Base-by-base conservation (phyloP, 2,329 filamentous ascomycete species). In the Coniosporium tulheliwenetii region DNA sequence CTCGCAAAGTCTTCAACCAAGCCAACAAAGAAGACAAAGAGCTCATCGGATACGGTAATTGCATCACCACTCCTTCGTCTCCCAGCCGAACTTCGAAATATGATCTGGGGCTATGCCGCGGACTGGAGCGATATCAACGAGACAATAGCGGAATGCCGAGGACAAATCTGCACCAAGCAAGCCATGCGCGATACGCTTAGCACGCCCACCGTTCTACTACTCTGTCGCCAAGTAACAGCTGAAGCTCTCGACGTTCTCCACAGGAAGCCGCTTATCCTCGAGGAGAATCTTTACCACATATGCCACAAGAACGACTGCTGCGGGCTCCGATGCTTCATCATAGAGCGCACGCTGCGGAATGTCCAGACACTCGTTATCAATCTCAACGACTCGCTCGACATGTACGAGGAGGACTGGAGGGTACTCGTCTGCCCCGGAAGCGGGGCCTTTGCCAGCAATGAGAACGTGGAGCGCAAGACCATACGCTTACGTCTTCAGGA, bases 161-260 rank as follows among this genome's bases (percentile, higher is more conserved):
- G 19, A 26, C 19, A 7, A 7, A 26, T 26, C 19, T 26, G 19
- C 7, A 26, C 19, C 19, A 26, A 26, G 19, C 3, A 26, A 7
- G 3, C 7, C 19, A 26, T 26, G 19, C 19, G 19, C 19, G 19
- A 26, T 3, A 10, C 30, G 39, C 44, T 37, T 19, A 47, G 35
- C 8, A 58, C 57, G 2, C 59, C 58, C 0, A 52, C 45, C n/a
- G 42, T 61, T 15, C 47, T 62, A 2, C 53, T 59, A 3, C 35
- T 61, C 44, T 59, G 57, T 46, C 52, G 48, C 32, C 53, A 58
- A 37, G 55, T 57, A 43, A 45, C 45, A 13, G 29, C 39, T 5
- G 58, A 62, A 42, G 53, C 55, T 3, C 41, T 46, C 7, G 26
- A 45, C 12, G 40, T 55, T 12, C 48, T 61, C 13, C 47, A 49